Evolutionary conservation across 805 yeast species (phyloP).

Genomic region (Candida maesae): DNA sequence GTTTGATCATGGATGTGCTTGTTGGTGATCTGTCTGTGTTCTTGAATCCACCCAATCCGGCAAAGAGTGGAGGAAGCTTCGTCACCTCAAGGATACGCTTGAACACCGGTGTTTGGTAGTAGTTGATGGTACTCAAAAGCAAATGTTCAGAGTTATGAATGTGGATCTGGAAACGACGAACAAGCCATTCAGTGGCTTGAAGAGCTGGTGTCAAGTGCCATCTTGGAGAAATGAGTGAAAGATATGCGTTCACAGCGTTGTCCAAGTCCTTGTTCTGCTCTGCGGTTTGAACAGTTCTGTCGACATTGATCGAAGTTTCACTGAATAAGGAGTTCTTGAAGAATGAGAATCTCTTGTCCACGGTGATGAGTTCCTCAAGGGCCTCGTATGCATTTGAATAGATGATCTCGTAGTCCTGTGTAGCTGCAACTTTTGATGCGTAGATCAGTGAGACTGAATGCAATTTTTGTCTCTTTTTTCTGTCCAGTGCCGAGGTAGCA

Average conservation of each 20-base stretch:
- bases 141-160: constrained; percentile 72
- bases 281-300: constrained; percentile 75
- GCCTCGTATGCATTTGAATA: constrained; percentile 72
- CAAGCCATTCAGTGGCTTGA: constrained; percentile 90
- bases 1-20: constrained; percentile 60
- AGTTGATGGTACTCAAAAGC: constrained; percentile 74
- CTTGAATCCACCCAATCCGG: constrained; percentile 67
- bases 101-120: constrained; percentile 70
- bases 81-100: constrained; percentile 70
- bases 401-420: constrained; percentile 87
- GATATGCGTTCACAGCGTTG: constrained; percentile 68
- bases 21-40: constrained; percentile 63
- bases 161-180: constrained; percentile 85
- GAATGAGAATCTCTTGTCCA: constrained; percentile 72
- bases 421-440: constrained; percentile 84
- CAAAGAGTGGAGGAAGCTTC: constrained; percentile 75
- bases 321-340: constrained; percentile 76
- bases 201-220: constrained; percentile 72
- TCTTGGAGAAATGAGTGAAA: constrained; percentile 71
- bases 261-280: constrained; percentile 77
- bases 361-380: constrained; percentile 59
- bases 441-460: constrained; percentile 88
- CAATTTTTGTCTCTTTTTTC: constrained; percentile 79
- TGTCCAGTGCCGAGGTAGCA: constrained; percentile 74
- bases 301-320: constrained; percentile 73